These are phyloP conservation scores for Tulasnella sp. DNA, from an alignment of 768 basidiomycete species.

Conservation along the genomic window DNA sequence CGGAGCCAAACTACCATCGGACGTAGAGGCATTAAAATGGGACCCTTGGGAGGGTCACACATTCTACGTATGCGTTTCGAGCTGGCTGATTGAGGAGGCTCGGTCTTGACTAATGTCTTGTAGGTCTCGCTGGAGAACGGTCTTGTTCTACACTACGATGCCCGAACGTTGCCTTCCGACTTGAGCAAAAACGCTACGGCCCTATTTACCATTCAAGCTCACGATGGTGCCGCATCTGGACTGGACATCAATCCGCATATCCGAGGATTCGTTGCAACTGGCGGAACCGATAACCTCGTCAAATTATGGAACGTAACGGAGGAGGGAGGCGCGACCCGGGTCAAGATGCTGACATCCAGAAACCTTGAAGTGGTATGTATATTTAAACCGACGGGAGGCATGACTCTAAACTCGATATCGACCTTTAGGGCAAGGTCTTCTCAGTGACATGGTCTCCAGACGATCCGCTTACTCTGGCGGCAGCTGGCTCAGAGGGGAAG, in stretches of 20 bases:
- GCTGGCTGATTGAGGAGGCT: not conserved
- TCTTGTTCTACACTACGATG: slow-evolving; percentile 89
- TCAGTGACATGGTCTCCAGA: slow-evolving; percentile 90
- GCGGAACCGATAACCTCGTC: slow-evolving; percentile 83
- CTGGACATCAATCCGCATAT: slow-evolving; percentile 91
- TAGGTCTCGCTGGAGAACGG: slow-evolving; percentile 96
- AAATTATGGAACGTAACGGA: slow-evolving; percentile 88
- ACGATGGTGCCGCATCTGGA: slow-evolving; percentile 86
- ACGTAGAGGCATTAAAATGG: slow-evolving; percentile 94
- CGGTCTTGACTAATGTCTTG: not conserved
- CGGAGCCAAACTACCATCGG: slow-evolving; percentile 83
- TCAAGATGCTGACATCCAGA: slow-evolving; percentile 81
- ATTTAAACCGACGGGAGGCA: slow-evolving; percentile 35
- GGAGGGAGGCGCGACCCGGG: slow-evolving; percentile 68
- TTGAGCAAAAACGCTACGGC: slow-evolving; percentile 66
- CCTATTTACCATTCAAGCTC: slow-evolving; percentile 88
- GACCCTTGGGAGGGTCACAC: slow-evolving; percentile 90
- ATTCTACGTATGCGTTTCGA: slow-evolving; percentile 70
- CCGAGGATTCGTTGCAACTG: slow-evolving; percentile 88
- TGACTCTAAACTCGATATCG: not conserved
- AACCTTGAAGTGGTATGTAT: slow-evolving; percentile 86
- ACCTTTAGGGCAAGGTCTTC: slow-evolving; percentile 89
- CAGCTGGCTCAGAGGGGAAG: slow-evolving; percentile 91
- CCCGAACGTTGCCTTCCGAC: slow-evolving; percentile 74
- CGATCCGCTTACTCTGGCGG: slow-evolving; percentile 89